Evolutionary conservation across 225 moss, liverwort and hornwort species (phyloP).

Genomic region (Takakia lepidozioides): DNA sequence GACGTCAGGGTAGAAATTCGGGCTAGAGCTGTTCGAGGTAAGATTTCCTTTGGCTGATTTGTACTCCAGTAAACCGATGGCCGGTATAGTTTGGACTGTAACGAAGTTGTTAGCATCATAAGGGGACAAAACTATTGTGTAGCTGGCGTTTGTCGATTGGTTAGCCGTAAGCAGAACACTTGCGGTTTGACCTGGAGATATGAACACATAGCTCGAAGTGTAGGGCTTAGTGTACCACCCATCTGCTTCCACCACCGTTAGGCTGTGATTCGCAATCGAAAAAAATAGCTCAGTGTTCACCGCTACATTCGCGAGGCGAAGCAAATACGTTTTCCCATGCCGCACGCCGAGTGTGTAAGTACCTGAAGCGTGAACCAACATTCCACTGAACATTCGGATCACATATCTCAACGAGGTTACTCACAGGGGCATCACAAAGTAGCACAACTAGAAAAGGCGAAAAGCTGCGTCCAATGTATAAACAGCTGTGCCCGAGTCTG

Average conservation of each 20-base stretch:
- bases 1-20: conserved; percentile 17
- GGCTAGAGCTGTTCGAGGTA: conserved; percentile 28
- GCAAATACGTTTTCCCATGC: conserved; percentile 33
- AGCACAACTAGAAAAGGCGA: too few relatives aligned
- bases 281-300: conserved; percentile 46
- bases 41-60: conserved; percentile 19
- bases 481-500: too few relatives aligned
- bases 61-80: too few relatives aligned
- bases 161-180: conserved; percentile 36
- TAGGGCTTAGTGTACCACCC: conserved; percentile 35
- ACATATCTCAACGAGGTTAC: too few relatives aligned
- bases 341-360: conserved; percentile 27
- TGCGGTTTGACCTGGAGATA: conserved; percentile 51
- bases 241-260: conserved; percentile 45
- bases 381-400: too few relatives aligned
- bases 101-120: too few relatives aligned
- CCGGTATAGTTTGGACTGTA: too few relatives aligned
- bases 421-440: too few relatives aligned
- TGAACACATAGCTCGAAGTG: conserved; percentile 13
- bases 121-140: conserved; percentile 26
- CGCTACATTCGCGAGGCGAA: conserved; percentile 49
- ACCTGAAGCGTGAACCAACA: too few relatives aligned
- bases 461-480: too few relatives aligned
- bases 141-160: conserved; percentile 12
- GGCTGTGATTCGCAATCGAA: conserved; percentile 35